Percentiles rank a stretch among this genome's conserved stretches.
Evolutionary conservation across 441 rosid genomes (phyloP).

Genomic region (Lepidium campestre): DNA sequence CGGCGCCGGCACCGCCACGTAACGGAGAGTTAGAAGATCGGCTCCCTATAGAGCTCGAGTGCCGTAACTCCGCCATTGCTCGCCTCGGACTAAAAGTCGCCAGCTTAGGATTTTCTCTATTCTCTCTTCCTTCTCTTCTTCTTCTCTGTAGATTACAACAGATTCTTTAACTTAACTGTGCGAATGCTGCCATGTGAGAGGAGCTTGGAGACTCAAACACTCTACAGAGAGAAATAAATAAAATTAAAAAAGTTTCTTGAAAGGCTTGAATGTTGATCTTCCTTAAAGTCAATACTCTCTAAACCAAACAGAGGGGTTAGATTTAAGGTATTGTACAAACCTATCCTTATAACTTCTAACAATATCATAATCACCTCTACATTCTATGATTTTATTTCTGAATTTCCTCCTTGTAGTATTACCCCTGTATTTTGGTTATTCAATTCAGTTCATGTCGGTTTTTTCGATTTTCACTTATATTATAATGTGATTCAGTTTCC

Average conservation of each 20-base stretch:
- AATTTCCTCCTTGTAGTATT: neutral
- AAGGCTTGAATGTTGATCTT: neutral
- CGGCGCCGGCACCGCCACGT: conserved; percentile 34
- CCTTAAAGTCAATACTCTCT: conserved; percentile 21
- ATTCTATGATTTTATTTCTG: neutral
- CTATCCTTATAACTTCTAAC: neutral
- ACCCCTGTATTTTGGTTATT: too few species aligned
- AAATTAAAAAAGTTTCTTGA: neutral
- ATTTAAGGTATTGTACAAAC: neutral
- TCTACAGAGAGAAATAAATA: neutral
- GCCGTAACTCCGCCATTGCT: conserved; percentile 89
- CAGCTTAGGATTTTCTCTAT: conserved; percentile 35
- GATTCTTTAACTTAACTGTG: conserved; percentile 13
- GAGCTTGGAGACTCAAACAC: conserved; percentile 18
- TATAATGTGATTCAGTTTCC: too few species aligned
- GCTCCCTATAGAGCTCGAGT: conserved; percentile 84
- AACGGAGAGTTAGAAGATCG: conserved; percentile 78
- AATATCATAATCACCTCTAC: neutral
- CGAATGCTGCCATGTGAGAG: conserved; percentile 23
- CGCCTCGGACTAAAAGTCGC: conserved; percentile 82
- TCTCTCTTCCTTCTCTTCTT: neutral
- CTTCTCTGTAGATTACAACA: neutral
- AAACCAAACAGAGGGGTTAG: neutral
- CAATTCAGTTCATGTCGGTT: too few species aligned
- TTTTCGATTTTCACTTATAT: too few species aligned